Evolutionary conservation across 805 yeast species (phyloP).

Genomic region (Candida pini): DNA sequence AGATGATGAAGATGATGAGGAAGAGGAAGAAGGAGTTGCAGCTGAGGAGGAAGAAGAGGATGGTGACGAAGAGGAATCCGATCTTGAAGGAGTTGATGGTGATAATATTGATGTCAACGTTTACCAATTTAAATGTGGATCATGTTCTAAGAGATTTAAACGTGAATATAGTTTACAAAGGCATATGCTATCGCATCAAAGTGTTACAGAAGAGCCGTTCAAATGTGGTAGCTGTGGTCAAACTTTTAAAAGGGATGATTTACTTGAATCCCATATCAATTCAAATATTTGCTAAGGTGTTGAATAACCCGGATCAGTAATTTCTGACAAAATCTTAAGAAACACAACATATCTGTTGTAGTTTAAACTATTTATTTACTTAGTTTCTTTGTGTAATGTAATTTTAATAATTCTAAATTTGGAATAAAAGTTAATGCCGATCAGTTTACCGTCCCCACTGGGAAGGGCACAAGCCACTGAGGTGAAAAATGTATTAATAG

Average conservation of each 20-base stretch:
- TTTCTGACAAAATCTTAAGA: too few species aligned
- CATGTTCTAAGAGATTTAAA: conserved; percentile 14
- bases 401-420: too few species aligned
- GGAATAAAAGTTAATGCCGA: too few species aligned
- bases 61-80: conserved; percentile 1
- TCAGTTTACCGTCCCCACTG: too few species aligned
- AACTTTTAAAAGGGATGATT: conserved; percentile 15
- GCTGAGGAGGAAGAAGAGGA: conserved; percentile 1
- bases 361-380: too few species aligned
- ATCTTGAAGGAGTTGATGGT: conserved; percentile 2
- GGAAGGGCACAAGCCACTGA: too few species aligned
- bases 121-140: conserved; percentile 8
- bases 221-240: conserved; percentile 12
- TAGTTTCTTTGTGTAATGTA: too few species aligned
- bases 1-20: background rate
- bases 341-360: too few species aligned
- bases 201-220: conserved; percentile 13
- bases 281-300: too few species aligned
- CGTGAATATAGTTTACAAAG: conserved; percentile 19
- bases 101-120: background rate
- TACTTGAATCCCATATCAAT: conserved; percentile 16
- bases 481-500: too few species aligned
- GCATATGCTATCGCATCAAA: conserved; percentile 14
- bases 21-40: conserved; percentile 1
- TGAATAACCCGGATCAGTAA: too few species aligned